Evolutionary conservation across 108 stramenopile genomes (phyloP).

Genomic region (Cyclotella choctawhatcheeana): DNA sequence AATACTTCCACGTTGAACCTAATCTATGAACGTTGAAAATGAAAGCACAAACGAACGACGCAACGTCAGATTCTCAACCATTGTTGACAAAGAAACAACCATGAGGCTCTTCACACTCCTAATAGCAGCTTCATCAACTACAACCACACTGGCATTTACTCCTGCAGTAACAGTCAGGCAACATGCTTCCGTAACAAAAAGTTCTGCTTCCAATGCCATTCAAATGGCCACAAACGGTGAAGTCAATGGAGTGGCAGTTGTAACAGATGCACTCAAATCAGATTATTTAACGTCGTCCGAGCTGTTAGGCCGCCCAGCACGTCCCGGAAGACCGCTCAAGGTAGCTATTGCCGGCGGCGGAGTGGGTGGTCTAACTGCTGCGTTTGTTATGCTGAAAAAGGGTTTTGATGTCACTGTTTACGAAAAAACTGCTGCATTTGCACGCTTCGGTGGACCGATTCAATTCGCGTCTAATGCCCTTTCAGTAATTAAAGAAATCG

Average conservation of each 20-base stretch:
- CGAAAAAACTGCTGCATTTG: conserved; percentile 94
- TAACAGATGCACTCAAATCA: background rate
- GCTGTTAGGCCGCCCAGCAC: conserved; percentile 70
- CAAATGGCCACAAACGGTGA: conserved; percentile 12
- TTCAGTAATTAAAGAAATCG: conserved; percentile 93
- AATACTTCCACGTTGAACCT: no score
- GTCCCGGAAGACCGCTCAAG: conserved; percentile 81
- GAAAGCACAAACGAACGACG: no score
- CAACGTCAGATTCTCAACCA: background rate
- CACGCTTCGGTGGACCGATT: conserved; percentile 97
- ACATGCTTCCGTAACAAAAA: background rate
- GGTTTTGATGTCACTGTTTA: conserved; percentile 96
- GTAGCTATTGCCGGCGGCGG: conserved; percentile 96
- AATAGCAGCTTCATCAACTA: conserved; percentile 15
- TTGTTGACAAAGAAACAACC: background rate
- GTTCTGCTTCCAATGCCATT: background rate
- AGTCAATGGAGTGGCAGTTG: background rate
- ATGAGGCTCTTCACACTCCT: conserved; percentile 35
- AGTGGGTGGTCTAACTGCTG: conserved; percentile 92
- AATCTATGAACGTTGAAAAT: no score
- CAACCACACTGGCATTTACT: conserved; percentile 19
- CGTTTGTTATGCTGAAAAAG: conserved; percentile 90
- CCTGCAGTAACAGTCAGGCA: background rate
- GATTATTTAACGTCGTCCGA: conserved; percentile 28
- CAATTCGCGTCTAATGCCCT: conserved; percentile 97